Base-by-base conservation (phyloP, 192 early-diverging fungal species). In the Entomortierella parvispora region DNA sequence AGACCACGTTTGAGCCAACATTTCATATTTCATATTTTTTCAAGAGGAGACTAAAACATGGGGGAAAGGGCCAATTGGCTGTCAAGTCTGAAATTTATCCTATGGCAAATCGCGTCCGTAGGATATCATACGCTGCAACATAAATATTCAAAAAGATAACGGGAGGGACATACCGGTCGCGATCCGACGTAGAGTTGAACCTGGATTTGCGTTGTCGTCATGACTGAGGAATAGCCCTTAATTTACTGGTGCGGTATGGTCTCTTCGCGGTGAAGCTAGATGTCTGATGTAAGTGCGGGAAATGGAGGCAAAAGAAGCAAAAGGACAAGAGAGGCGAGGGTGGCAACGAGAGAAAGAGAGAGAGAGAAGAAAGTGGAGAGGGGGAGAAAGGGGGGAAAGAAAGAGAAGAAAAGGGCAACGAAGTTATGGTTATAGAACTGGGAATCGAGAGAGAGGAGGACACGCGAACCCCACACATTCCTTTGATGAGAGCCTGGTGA, bases 141-240 rank as follows among this genome's bases (percentile, higher is more conserved):
- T 44, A 17, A 8, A 44, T 8, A 44, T 44, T 44, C 43, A 11
- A 44, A 44, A 44, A 8, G 43, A 17, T 17, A 44, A 8, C 17
- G 43, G 8, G 43, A n/a, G n/a, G n/a, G n/a, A n/a, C n/a, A 9
- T 40, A 40, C 37, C 37, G 37, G 37, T 12, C 37, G 5, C 7
- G 37, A 40, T 12, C 37, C 37, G 12, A 61, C 45, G 25, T 61
- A 26, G 29, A 61, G 43, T 15, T 61, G 59, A 10, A 15, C 31
- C 10, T 40, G 7, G 5, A 40, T 40, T 12, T 40, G 37, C 7
- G 37, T 40, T 40, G 59, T 61, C 28, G 44, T 34, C 59, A 61
- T 61, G 14, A 11, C 33, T 55, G 17, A 2, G 33, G 53, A 20
- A 52, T 23, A 31, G 1, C 31, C 26, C 14, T 14, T 23, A 52